phyloP scores from a whole-genome alignment of 2,329 filamentous ascomycete genomes.

The Aureobasidium sp. region DNA sequence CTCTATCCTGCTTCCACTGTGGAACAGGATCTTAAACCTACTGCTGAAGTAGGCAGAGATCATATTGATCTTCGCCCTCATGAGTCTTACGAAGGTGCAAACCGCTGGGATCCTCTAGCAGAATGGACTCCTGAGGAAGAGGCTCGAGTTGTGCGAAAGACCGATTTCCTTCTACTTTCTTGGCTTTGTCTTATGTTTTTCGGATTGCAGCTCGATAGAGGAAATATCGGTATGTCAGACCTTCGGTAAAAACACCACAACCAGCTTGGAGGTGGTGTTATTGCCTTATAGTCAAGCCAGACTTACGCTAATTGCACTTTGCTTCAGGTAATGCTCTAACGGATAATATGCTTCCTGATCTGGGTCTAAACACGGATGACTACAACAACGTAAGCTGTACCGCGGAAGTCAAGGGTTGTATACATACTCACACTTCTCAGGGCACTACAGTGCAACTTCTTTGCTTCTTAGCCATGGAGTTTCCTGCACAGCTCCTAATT shows the following conservation, averaged over 20 bases:
- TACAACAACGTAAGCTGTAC: constrained; percentile 14
- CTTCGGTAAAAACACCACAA: no score
- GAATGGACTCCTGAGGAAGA: constrained; percentile 14
- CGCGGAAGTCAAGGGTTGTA: constrained; percentile 16
- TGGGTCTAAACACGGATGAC: constrained; percentile 12
- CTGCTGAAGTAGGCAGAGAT: constrained; percentile 3
- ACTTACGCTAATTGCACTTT: no score
- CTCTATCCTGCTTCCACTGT: not conserved
- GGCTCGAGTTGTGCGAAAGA: constrained; percentile 13
- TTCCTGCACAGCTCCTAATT: constrained; percentile 15
- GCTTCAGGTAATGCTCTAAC: constrained; percentile 12
- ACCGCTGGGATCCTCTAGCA: constrained; percentile 11
- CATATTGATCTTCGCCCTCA: constrained; percentile 8
- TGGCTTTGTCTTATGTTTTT: constrained; percentile 16
- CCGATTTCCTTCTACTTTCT: constrained; percentile 12
- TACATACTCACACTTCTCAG: constrained; percentile 16
- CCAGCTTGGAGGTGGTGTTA: no score
- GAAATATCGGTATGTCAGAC: constrained; percentile 6
- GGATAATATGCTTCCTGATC: constrained; percentile 14
- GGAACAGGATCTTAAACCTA: not conserved
- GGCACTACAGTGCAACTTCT: constrained; percentile 10
- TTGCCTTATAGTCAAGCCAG: no score
- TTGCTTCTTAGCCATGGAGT: constrained; percentile 12
- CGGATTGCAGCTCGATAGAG: constrained; percentile 12
- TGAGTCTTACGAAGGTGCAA: constrained; percentile 5